Evolutionary conservation across 768 basidiomycete genomes (phyloP), one percentile per base, ranked within the genome.

Genomic region (Hydnomerulius pinastri): DNA sequence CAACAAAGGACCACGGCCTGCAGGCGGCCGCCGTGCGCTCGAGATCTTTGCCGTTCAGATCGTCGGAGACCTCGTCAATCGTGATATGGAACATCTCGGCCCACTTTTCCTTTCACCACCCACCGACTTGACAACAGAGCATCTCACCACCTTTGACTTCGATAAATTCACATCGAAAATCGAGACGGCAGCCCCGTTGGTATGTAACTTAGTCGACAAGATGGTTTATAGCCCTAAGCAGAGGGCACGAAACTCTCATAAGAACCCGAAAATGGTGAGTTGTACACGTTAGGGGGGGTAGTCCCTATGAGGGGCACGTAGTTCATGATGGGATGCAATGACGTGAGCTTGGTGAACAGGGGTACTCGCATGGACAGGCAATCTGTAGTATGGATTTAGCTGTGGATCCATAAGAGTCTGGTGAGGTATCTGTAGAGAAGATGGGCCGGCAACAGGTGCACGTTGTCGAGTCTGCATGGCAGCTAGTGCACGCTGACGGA

Each of bases 261-360:
- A 62, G 36, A 24, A 57, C 49, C 47, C 54, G 3, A 49, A 60
- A 42, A 60, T 54, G 56, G 61, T 60, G 13, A 18, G 50, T 45
- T n/a, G n/a, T n/a, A n/a, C n/a, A n/a, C n/a, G n/a, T n/a, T n/a
- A n/a, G n/a, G n/a, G n/a, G n/a, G n/a, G n/a, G n/a, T n/a, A n/a
- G n/a, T n/a, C n/a, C n/a, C n/a, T n/a, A n/a, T n/a, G n/a, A n/a
- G n/a, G n/a, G n/a, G n/a, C n/a, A n/a, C n/a, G n/a, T n/a, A n/a
- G n/a, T n/a, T n/a, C n/a, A n/a, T n/a, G n/a, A n/a, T n/a, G n/a
- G n/a, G n/a, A n/a, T n/a, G n/a, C n/a, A n/a, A n/a, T n/a, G n/a
- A n/a, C n/a, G n/a, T n/a, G n/a, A n/a, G n/a, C n/a, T n/a, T n/a
- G n/a, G n/a, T n/a, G n/a, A n/a, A n/a, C n/a, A n/a, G n/a, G n/a